Evolutionary conservation across 768 basidiomycete genomes (phyloP).

Genomic region (Lentinula sp.): DNA sequence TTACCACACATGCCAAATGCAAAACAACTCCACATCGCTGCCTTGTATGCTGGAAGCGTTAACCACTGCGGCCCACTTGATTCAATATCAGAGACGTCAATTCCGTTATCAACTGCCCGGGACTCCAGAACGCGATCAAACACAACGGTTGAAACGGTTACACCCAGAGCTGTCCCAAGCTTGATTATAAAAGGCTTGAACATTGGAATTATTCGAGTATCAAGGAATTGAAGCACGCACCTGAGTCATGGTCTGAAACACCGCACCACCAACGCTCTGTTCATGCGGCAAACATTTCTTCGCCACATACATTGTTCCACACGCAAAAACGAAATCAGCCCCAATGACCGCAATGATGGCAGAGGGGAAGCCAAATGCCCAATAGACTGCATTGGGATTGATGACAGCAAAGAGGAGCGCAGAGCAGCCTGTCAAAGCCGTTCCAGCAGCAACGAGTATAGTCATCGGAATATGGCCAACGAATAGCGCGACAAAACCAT

Average conservation of each 20-base stretch:
- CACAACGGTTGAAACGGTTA: conserved; percentile 68
- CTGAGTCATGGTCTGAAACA: conserved; percentile 79
- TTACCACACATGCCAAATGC: conserved; percentile 58
- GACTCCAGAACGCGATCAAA: conserved; percentile 46
- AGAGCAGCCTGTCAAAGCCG: conserved; percentile 49
- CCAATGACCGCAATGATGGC: conserved; percentile 63
- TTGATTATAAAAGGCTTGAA: conserved; percentile 13
- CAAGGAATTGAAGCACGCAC: not conserved
- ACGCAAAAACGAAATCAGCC: conserved; percentile 70
- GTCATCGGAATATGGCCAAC: conserved; percentile 51
- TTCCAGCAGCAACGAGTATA: conserved; percentile 59
- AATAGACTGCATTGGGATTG: conserved; percentile 49
- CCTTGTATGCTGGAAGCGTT: conserved; percentile 48
- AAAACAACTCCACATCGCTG: conserved; percentile 61
- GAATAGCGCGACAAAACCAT: conserved; percentile 56
- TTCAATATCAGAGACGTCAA: conserved; percentile 18
- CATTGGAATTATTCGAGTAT: not conserved
- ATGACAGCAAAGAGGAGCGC: conserved; percentile 68
- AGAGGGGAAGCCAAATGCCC: conserved; percentile 74
- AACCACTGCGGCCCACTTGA: conserved; percentile 26
- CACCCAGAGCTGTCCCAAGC: conserved; percentile 66
- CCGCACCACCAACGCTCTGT: conserved; percentile 68
- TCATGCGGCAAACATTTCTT: conserved; percentile 62
- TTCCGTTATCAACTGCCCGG: conserved; percentile 24
- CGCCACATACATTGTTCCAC: conserved; percentile 71